These are phyloP conservation scores for Tricholoma hemisulphureum DNA, from an alignment of 768 basidiomycete genomes.

Conservation along the genomic window DNA sequence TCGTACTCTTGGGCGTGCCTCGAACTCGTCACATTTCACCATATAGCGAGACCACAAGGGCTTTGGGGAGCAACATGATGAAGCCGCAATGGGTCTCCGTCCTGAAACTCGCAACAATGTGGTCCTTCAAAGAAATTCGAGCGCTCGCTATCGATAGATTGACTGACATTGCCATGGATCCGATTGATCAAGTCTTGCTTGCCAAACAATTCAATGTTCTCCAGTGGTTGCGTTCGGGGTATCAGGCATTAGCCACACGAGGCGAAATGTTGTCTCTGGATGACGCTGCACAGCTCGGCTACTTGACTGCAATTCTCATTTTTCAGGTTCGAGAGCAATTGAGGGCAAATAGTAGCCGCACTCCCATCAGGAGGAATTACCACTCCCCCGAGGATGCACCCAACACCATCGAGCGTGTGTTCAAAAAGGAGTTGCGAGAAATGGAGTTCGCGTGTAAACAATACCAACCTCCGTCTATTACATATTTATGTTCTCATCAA, in stretches of 20 bases:
- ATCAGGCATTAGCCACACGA: slow-evolving; percentile 21
- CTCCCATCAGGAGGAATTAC: too few species aligned
- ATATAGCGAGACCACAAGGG: not conserved
- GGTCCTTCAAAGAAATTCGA: slow-evolving; percentile 33
- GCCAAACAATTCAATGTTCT: slow-evolving; percentile 33
- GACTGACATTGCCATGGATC: slow-evolving; percentile 7
- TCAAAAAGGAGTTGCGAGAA: too few species aligned
- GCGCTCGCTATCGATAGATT: slow-evolving; percentile 29
- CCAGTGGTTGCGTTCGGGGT: slow-evolving; percentile 33
- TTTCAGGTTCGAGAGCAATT: slow-evolving; percentile 19
- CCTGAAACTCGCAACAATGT: slow-evolving; percentile 39
- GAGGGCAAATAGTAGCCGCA: too few species aligned
- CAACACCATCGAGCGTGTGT: too few species aligned
- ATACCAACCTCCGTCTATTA: not conserved
- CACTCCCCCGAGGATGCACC: too few species aligned
- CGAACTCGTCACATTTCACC: too few species aligned
- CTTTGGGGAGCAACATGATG: not conserved
- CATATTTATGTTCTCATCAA: not conserved
- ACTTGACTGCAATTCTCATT: slow-evolving; percentile 17
- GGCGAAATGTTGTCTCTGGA: slow-evolving; percentile 22
- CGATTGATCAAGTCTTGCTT: slow-evolving; percentile 29
- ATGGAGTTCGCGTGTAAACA: too few species aligned
- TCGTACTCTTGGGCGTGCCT: too few species aligned
- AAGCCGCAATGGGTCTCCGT: slow-evolving; percentile 36
- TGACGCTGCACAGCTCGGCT: slow-evolving; percentile 26